Evolutionary conservation across 2,329 filamentous ascomycete genomes (phyloP).

Genomic region (Ascochyta clinopodiicola): DNA sequence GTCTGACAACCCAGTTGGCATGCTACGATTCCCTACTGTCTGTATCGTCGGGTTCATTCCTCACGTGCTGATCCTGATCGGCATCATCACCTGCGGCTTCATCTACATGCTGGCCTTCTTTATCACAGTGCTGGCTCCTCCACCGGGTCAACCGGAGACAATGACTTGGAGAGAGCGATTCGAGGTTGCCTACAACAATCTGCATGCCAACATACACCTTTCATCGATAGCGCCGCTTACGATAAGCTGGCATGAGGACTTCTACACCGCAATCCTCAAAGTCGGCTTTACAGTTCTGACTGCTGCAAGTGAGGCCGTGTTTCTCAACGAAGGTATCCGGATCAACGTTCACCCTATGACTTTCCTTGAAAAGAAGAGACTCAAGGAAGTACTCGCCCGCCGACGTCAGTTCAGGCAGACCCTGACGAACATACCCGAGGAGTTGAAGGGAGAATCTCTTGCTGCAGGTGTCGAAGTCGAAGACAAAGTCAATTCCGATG

Average conservation of each 20-base stretch:
- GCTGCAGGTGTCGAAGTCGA: constrained; percentile 41
- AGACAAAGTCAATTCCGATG: constrained; percentile 47
- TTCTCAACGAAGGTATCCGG: constrained; percentile 84
- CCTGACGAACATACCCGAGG: constrained; percentile 48
- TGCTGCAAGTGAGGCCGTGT: constrained; percentile 94
- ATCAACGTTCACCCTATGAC: constrained; percentile 78
- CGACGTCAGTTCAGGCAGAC: constrained; percentile 49
- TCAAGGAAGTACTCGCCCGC: constrained; percentile 73
- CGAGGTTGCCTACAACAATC: constrained; percentile 77
- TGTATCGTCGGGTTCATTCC: constrained; percentile 95
- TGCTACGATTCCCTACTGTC: constrained; percentile 89
- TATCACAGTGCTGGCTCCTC: constrained; percentile 74
- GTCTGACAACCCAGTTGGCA: constrained; percentile 63
- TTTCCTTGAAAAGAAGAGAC: constrained; percentile 89
- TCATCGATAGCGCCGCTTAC: constrained; percentile 70
- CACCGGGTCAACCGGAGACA: constrained; percentile 55
- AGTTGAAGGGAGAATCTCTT: constrained; percentile 52
- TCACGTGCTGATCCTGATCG: constrained; percentile 83
- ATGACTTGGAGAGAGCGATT: constrained; percentile 66
- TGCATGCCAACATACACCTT: constrained; percentile 89
- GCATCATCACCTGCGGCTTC: constrained; percentile 74
- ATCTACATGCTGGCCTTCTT: constrained; percentile 82
- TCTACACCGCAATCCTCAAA: constrained; percentile 88
- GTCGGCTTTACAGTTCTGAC: constrained; percentile 88
- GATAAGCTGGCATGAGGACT: constrained; percentile 88